Conservation (phyloP, 2,329 filamentous ascomycete species). For the Fusarium domesticum region DNA sequence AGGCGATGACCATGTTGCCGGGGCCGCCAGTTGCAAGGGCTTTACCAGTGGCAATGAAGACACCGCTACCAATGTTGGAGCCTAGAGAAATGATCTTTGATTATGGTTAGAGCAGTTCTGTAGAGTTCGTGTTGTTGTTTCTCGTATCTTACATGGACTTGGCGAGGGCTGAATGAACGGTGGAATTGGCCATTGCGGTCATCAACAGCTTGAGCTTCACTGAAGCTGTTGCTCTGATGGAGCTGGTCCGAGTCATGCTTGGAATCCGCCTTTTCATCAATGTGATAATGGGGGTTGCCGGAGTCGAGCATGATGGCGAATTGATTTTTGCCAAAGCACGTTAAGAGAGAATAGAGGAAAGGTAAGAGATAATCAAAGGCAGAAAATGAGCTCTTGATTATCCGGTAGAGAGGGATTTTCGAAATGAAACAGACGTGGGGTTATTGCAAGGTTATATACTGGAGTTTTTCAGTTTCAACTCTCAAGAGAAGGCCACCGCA, state of each 20-base stretch:
- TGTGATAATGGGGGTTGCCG: neutral
- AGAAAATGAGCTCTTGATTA: too few species aligned
- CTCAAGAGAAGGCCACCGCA: neutral
- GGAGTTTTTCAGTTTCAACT: neutral
- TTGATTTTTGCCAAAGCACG: neutral
- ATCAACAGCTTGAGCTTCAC: constrained; percentile 9
- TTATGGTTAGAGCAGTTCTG: neutral
- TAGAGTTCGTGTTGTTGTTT: neutral
- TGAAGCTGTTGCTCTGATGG: constrained; percentile 4
- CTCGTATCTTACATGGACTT: constrained; percentile 16
- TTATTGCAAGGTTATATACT: neutral
- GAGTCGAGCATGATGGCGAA: neutral
- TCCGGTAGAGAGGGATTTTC: too few species aligned
- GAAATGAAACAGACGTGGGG: too few species aligned
- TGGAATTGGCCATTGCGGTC: constrained; percentile 17
- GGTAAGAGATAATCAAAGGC: too few species aligned
- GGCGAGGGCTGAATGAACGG: constrained; percentile 19
- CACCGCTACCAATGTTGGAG: constrained; percentile 18
- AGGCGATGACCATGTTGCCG: constrained; percentile 21
- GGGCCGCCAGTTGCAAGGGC: constrained; percentile 18
- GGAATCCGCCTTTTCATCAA: neutral
- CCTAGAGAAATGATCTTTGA: constrained; percentile 17
- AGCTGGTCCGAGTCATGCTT: constrained; percentile 10
- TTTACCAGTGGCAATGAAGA: constrained; percentile 19
- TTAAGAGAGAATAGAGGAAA: neutral